A percentile compares a stretch with the other conserved stretches of the same genome.
phyloP scores from a whole-genome alignment of 257 asterid genomes.

The Solanum dulcamara region DNA sequence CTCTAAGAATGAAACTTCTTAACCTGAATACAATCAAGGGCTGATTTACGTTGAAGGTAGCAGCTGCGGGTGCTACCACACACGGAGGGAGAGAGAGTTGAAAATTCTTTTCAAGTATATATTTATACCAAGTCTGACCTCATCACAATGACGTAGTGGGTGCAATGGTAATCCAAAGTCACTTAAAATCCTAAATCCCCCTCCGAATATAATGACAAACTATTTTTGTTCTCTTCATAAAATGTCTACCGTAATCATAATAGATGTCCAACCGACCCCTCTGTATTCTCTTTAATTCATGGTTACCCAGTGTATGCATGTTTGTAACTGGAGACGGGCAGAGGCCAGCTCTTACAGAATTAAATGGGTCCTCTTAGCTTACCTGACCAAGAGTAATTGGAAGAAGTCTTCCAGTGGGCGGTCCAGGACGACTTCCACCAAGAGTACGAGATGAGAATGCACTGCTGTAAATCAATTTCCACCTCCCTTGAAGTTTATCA shows the following conservation, averaged over 20 bases:
- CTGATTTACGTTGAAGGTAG: background rate
- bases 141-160: background rate
- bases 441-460: conserved; percentile 84
- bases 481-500: conserved; percentile 81
- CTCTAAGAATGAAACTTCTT: background rate
- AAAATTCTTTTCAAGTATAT: background rate
- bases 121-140: background rate
- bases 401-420: conserved; percentile 88
- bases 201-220: background rate
- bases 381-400: conserved; percentile 95
- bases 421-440: conserved; percentile 99
- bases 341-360: background rate
- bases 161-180: background rate
- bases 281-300: background rate
- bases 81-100: background rate
- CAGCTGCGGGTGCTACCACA: background rate
- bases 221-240: background rate
- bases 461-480: conserved; percentile 88
- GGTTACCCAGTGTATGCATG: background rate
- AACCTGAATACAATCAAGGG: background rate
- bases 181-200: background rate
- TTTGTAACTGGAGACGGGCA: background rate
- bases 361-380: background rate
- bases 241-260: background rate
- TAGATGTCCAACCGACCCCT: background rate